Evolutionary conservation across 805 yeast genomes (phyloP), one percentile per base, ranked within the genome.

Genomic region (Priceomyces melissophilus): DNA sequence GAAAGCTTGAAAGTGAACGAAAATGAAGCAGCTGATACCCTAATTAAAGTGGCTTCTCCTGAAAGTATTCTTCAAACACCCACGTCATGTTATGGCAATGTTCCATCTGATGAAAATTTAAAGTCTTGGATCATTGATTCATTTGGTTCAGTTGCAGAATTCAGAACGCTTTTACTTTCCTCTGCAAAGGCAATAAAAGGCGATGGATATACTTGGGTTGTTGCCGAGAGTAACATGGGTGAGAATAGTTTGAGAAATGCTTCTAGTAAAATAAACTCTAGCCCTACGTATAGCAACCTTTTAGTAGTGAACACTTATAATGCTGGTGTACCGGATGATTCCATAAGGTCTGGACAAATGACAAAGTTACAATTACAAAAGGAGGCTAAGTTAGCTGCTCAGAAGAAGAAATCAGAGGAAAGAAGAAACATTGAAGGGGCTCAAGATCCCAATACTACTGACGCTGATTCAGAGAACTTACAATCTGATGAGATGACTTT

Each of bases 151-250:
- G 46, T 87, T 8, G 78, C 75, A 11, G 95, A 88, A 58, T 82
- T 93, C 58, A 75, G 84, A 50, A 78, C 85, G 1, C 72, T 87
- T 35, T 61, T 93, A 33, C 56, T 86, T 43, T 76, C 78, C 43
- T 80, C 93, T 1, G 87, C 91, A 9, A 64, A 71, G 37, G 75
- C 84, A 3, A 77, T 88, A 45, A 79, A 83, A 45, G 97, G 98
- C 38, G 91, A 87, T 61, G 99, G 99, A 3, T 81, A 75, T 63
- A 85, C 90, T 9, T 93, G 97, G 93, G 68, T 93, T 13, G 82
- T 89, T 15, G 95, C 91, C 43, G 73, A 71, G 62, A 71, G 60
- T 11, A 58, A 58, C 34, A 52, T 57, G 42, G 51, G 65, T 14
- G 65, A 65, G 38, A 47, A 48, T 31, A 49, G 54, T 17, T 46